Conservation (phyloP, 306 rosid species). For the Mucuna pruriens region DNA sequence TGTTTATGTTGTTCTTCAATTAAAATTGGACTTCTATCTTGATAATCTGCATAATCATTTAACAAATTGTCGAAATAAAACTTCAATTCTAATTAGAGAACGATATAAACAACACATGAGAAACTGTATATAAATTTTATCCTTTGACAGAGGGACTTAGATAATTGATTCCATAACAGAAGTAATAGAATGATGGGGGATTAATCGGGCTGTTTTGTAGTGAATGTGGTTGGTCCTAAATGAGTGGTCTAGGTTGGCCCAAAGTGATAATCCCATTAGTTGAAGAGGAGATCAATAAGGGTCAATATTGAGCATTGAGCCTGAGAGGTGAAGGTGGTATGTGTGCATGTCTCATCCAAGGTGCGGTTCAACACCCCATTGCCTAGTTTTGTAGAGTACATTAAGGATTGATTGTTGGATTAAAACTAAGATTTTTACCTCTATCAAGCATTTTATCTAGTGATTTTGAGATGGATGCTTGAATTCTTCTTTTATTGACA, state of each 20-base stretch:
- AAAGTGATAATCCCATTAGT: not conserved
- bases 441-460: not conserved
- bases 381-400: not conserved
- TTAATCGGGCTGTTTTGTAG: not conserved
- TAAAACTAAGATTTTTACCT: not conserved
- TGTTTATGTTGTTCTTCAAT: too few relatives aligned
- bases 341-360: not conserved
- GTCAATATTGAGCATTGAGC: not conserved
- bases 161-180: not conserved
- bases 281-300: not conserved
- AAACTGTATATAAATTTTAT: too few relatives aligned
- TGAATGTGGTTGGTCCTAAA: not conserved
- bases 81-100: too few relatives aligned
- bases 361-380: not conserved
- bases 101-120: too few relatives aligned
- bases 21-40: too few relatives aligned
- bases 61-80: too few relatives aligned
- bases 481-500: not conserved
- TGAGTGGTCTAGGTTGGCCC: not conserved
- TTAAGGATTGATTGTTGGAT: not conserved
- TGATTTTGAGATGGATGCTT: not conserved
- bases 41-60: too few relatives aligned
- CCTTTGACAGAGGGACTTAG: not conserved
- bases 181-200: not conserved
- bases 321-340: not conserved